These are phyloP conservation scores for Globisporangium okanoganense DNA, from an alignment of 352 stramenopile species.

Conservation along the genomic window DNA sequence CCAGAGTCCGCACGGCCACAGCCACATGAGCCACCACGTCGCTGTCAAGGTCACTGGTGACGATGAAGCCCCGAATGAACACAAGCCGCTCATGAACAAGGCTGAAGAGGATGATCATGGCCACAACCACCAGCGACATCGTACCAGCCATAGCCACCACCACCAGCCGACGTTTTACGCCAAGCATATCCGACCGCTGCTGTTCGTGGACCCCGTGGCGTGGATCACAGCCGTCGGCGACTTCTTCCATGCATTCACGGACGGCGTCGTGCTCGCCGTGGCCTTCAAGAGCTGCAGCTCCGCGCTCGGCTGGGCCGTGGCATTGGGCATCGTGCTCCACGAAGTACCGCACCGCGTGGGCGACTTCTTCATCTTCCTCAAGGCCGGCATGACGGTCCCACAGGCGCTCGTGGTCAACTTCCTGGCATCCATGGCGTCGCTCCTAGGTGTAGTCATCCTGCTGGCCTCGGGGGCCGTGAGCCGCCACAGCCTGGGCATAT, in stretches of 20 bases:
- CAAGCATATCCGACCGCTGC: conserved; percentile 12
- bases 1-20: conserved; percentile 9
- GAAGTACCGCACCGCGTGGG: conserved; percentile 23
- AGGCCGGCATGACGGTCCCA: conserved; percentile 14
- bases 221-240: conserved; percentile 26
- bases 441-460: conserved; percentile 15
- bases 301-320: conserved; percentile 19
- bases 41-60: neutral
- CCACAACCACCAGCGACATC: neutral
- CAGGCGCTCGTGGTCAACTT: conserved; percentile 21
- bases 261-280: conserved; percentile 21
- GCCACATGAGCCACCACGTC: conserved; percentile 16
- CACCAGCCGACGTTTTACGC: neutral
- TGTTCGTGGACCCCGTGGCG: conserved; percentile 16
- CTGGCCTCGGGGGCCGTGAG: conserved; percentile 2
- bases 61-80: neutral
- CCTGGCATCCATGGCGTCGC: conserved; percentile 14
- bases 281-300: conserved; percentile 23
- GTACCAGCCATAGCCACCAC: neutral
- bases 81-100: neutral
- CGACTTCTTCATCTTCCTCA: conserved; percentile 25
- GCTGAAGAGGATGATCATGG: neutral
- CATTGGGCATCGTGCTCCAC: conserved; percentile 21
- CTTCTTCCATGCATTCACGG: conserved; percentile 24
- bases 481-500: neutral